Conservation (phyloP, 2,329 filamentous ascomycete genomes). For the Diaporthe helianthi region DNA sequence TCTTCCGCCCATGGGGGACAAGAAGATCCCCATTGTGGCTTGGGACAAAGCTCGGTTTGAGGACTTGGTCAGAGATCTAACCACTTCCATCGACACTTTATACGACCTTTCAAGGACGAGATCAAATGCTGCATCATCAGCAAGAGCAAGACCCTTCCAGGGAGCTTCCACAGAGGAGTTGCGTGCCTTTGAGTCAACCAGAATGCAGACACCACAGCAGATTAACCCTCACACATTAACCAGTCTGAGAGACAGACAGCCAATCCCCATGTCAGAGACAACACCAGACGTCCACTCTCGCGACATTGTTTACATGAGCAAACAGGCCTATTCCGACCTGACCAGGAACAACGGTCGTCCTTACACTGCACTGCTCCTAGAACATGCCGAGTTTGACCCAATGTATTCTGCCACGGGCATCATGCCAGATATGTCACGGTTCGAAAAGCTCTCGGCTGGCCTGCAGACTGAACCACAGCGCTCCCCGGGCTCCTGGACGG, state of each 20-base stretch:
- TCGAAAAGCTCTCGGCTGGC: slow-evolving; percentile 67
- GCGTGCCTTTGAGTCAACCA: slow-evolving; percentile 63
- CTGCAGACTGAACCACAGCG: slow-evolving; percentile 62
- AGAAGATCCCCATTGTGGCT: slow-evolving; percentile 63
- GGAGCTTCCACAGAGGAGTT: slow-evolving; percentile 52
- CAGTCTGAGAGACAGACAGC: slow-evolving; percentile 52
- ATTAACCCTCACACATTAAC: slow-evolving; percentile 63
- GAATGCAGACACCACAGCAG: slow-evolving; percentile 67
- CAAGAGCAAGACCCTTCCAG: slow-evolving; percentile 46
- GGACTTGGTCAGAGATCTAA: slow-evolving; percentile 76
- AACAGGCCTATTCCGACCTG: slow-evolving; percentile 58
- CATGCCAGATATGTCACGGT: slow-evolving; percentile 68
- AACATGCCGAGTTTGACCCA: slow-evolving; percentile 71
- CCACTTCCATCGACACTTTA: slow-evolving; percentile 78
- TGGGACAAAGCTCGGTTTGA: slow-evolving; percentile 79
- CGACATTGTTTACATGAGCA: slow-evolving; percentile 60
- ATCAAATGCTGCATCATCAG: slow-evolving; percentile 50
- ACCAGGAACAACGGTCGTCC: slow-evolving; percentile 50
- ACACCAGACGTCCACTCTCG: slow-evolving; percentile 45
- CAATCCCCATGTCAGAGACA: slow-evolving; percentile 47
- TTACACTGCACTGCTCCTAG: slow-evolving; percentile 68
- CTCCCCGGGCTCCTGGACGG: slow-evolving; percentile 63
- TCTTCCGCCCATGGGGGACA: slow-evolving; percentile 51
- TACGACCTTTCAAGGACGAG: slow-evolving; percentile 77
- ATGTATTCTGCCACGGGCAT: slow-evolving; percentile 69